Evolutionary conservation across 176 grass and related monocot species (phyloP), one percentile per base, ranked within the genome.

Genomic region (Puya raimondii): DNA sequence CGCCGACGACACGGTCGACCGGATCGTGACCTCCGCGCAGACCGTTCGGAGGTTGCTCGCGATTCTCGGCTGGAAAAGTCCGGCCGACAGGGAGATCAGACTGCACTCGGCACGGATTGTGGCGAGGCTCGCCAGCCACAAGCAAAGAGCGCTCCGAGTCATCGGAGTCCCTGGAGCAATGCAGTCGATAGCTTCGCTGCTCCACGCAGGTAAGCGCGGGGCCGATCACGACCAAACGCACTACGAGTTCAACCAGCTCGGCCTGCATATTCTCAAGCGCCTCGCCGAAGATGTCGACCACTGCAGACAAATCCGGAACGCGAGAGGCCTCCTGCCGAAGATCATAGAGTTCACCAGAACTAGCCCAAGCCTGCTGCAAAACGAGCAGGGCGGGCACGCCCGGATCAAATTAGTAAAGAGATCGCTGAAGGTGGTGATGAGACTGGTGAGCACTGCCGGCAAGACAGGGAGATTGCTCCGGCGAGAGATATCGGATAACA

Each of bases 371-470:
- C 13, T 59, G 15, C 52, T 63, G 12, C 29, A 22, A 0, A 29
- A 64, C 7, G 70, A 78, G 26, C 25, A 16, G 12, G 6, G 9
- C 4, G 58, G 77, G 16, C 49, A n/a, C n/a, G 23, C 1, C 0
- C 23, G 23, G 23, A 23, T 74, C 42, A 91, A 89, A 70, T 84
- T 85, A 9, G 73, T 89, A 70, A 88, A 87, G 73, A 72, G 83
- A 15, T 85, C 92, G 16, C 67, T 96, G 70, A 78, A 91, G 75
- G 69, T 91, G 65, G 75, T 91, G 11, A 91, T 86, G 70, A 96
- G 81, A 83, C 83, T 96, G 8, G 67, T 79, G 14, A 90, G 78
- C 66, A 87, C 88, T 3, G 85, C 81, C 17, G 86, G 88, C 2
- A 57, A 76, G 16, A 87, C 79, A 0, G 86, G 88, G 15, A 80